Evolutionary conservation across 2,329 filamentous ascomycete genomes (phyloP), one percentile per base, ranked within the genome.

Genomic region (Aspergillus fumigatus): DNA sequence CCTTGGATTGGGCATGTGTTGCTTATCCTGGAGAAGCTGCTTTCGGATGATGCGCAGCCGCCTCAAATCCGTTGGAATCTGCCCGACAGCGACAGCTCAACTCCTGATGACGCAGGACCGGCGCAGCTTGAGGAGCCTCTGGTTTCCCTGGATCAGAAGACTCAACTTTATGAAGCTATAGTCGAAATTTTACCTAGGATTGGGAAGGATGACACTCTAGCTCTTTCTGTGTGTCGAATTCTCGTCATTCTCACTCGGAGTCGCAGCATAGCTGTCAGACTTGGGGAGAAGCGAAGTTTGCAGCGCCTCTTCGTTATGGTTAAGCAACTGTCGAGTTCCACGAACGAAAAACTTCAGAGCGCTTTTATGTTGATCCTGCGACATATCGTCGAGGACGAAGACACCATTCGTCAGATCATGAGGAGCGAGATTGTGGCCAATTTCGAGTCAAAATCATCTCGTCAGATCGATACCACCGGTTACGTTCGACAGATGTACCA

Each of bases 281-380:
- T 97, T 49, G 90, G 90, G 4, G 89, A 96, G 70, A 96, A 92
- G 77, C 89, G 87, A 69, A 95, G 96, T 65, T 80, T 99, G 50
- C 90, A 94, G 68, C 84, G 91, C 27, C 79, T 99, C 23, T 97
- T 99, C 73, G 84, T 97, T 52, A 96, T 97, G 90, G 86, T 93
- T 56, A 96, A 95, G 72, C 93, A 97, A 71, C 84, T 97, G 57
- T 87, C 90, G 21, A 89, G 89, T 26, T 83, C 86, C 29, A 88
- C 89, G 6, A 89, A 91, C 29, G 84, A 89, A 54, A 87, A 88
- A 54, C 82, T 99, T 9, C 84, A 88, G 59, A 82, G 82, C 59
- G 83, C 88, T 56, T 88, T 96, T 66, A 88, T 97, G 82, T 83
- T 93, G 11, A 88, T 97, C 52, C 78, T 99, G 47, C 87, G 95